Conservation (phyloP, 805 yeast species). For the Schwanniomyces polymorphus region DNA sequence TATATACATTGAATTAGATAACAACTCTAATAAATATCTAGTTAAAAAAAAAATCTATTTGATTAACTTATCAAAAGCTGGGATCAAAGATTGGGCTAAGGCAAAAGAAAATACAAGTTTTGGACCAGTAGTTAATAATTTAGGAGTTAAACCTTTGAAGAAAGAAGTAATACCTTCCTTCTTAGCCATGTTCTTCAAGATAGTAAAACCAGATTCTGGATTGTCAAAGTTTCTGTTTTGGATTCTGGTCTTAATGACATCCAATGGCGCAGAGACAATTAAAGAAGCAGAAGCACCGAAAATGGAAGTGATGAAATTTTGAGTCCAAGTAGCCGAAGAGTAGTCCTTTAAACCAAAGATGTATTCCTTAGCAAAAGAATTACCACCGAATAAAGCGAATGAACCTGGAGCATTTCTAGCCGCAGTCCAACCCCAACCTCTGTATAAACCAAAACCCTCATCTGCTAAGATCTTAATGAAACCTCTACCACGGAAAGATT, state of each 20-base stretch:
- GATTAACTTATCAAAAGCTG: constrained; percentile 83
- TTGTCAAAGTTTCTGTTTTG: constrained; percentile 95
- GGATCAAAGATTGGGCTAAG: constrained; percentile 93
- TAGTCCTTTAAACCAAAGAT: constrained; percentile 84
- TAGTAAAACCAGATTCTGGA: constrained; percentile 91
- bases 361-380: constrained; percentile 97
- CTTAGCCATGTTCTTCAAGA: constrained; percentile 87
- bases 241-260: constrained; percentile 96
- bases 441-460: constrained; percentile 90
- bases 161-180: constrained; percentile 89
- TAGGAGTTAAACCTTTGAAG: constrained; percentile 96
- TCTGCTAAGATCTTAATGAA: constrained; percentile 81
- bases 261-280: constrained; percentile 96
- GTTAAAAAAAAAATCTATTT: constrained; percentile 13
- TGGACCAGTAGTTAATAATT: constrained; percentile 96
- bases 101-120: constrained; percentile 98
- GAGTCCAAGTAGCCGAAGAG: constrained; percentile 89
- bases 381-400: constrained; percentile 96
- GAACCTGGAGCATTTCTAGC: constrained; percentile 99
- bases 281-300: constrained; percentile 96
- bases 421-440: constrained; percentile 99
- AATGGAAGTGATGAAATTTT: constrained; percentile 92
- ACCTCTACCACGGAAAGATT: constrained; percentile 98
- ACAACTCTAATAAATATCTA: background rate
- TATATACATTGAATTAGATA: constrained; percentile 1